Base-by-base conservation (phyloP, 164 flowering plant species). In the Magnolia changhungtana region DNA sequence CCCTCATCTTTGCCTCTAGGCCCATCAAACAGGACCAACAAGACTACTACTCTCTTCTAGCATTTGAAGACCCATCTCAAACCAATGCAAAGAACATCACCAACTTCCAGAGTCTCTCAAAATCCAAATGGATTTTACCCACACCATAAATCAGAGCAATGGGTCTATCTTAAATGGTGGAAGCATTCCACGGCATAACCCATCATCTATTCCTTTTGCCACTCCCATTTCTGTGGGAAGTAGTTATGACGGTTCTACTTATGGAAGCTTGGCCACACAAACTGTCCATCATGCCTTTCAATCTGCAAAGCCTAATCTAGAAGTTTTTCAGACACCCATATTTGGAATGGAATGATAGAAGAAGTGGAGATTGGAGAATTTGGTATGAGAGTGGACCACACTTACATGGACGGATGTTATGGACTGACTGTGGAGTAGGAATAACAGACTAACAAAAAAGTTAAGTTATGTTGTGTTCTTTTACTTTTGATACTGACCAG, bases 401-500 rank as follows among this genome's bases (percentile, higher is more conserved):
- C 51, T 21, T 71, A 70, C 69, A 21, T 63, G 64, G 37, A 75
- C 18, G n/a, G 77, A 31, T 79, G 79, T 61, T 74, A 72, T 72
- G 84, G 65, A 82, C 86, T 84, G 83, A 83, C 84, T 72, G 71
- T 76, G 78, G 74, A 80, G 74, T 63, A 67, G 67, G 51, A 69
- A 78, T 78, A 85, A 84, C 80, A 73, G 81, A 80, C 88, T 85
- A 80, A 88, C 88, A 83, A 79, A 74, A 81, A 75, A 67, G 78
- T n/a, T n/a, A n/a, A n/a, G n/a, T 76, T 76, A 67, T 45, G 58
- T 66, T 63, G 50, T 61, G 58, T 68, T 67, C 69, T 49, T 74
- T 76, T 55, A 11, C 64, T 78, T 31, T 31, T 31, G 37, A 31
- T 31, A 1, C 37, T 31, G 37, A 31, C 37, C 4, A 3, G 37